Conservation (phyloP, 345 rosid species). For the Microcos paniculata region DNA sequence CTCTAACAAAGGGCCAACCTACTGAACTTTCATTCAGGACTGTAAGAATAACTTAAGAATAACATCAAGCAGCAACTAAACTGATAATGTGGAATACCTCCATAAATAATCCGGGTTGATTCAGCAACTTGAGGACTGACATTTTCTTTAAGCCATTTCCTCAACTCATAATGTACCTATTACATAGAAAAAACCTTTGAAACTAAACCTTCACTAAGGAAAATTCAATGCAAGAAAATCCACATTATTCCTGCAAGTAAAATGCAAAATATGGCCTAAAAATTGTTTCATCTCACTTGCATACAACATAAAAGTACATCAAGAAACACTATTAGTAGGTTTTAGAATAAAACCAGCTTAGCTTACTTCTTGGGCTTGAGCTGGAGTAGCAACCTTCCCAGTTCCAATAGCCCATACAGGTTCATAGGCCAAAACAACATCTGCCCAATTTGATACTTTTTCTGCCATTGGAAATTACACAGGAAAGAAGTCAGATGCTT, state of each 20-base stretch:
- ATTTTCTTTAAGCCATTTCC: conserved; percentile 83
- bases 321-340: not conserved
- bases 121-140: conserved; percentile 68
- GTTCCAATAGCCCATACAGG: conserved; percentile 98
- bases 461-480: conserved; percentile 35
- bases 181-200: conserved; percentile 8
- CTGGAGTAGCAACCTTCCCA: conserved; percentile 88
- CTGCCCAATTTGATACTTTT: conserved; percentile 54
- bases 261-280: not conserved
- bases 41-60: not conserved
- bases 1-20: not conserved
- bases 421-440: conserved; percentile 85
- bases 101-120: conserved; percentile 76
- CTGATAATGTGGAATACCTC: conserved; percentile 52
- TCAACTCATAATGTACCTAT: conserved; percentile 78
- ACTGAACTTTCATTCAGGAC: not conserved
- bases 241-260: not conserved
- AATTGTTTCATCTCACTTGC: not conserved
- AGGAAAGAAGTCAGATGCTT: not conserved
- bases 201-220: not conserved
- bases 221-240: not conserved
- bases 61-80: not conserved
- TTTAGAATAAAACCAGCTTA: not conserved
- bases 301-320: not conserved
- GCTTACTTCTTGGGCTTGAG: conserved; percentile 94